phyloP scores from a whole-genome alignment of 2,329 filamentous ascomycete species.

The Spiromastix sp. region DNA sequence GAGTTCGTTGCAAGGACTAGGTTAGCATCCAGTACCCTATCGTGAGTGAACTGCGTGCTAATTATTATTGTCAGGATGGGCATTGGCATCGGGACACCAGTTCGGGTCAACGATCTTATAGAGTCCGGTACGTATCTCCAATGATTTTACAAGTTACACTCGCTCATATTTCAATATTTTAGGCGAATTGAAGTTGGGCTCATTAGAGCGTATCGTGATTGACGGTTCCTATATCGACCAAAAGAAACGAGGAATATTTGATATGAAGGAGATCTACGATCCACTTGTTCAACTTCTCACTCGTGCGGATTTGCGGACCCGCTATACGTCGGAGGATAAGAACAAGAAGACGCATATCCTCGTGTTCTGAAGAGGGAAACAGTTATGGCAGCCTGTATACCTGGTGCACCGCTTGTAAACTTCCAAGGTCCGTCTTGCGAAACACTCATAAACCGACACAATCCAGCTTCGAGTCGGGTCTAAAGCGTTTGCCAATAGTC shows the following conservation, averaged over 20 bases:
- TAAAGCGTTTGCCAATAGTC: too few relatives aligned
- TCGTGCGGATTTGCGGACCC: conserved; percentile 57
- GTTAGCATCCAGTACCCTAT: conserved; percentile 22
- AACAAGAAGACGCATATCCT: conserved; percentile 42
- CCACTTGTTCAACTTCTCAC: conserved; percentile 68
- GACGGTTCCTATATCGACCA: conserved; percentile 89
- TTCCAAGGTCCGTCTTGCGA: too few relatives aligned
- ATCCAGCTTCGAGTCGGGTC: too few relatives aligned
- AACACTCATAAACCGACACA: too few relatives aligned
- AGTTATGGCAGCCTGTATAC: too few relatives aligned
- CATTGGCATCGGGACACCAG: conserved; percentile 83
- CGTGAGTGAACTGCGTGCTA: not conserved
- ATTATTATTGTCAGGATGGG: conserved; percentile 51
- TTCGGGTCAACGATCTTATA: conserved; percentile 69
- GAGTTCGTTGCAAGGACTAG: conserved; percentile 57
- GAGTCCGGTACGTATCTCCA: conserved; percentile 56
- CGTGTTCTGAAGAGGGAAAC: conserved; percentile 42
- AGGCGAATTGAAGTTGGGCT: conserved; percentile 60
- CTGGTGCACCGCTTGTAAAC: too few relatives aligned
- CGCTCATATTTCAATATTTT: conserved; percentile 10
- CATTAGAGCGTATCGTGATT: conserved; percentile 69
- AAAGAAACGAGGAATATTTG: conserved; percentile 87
- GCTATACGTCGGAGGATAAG: conserved; percentile 49
- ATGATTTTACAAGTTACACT: not conserved
- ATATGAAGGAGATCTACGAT: conserved; percentile 87